These are phyloP conservation scores for Candida hispaniensis DNA, from an alignment of 805 yeast genomes.

Conservation along the genomic window DNA sequence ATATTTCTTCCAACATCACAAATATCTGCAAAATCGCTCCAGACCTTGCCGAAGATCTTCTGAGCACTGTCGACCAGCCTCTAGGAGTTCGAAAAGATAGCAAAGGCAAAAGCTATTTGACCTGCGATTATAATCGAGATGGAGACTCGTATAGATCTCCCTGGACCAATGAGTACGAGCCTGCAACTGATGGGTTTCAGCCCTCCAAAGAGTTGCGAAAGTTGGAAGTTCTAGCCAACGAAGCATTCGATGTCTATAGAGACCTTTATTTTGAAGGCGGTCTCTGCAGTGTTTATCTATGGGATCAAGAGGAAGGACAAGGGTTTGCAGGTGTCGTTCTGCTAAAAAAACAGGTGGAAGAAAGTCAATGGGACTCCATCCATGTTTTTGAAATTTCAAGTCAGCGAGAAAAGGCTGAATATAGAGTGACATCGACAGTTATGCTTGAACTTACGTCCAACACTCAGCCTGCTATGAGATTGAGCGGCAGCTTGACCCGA, in stretches of 20 bases:
- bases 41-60: constrained; percentile 73
- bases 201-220: constrained; percentile 60
- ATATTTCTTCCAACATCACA: constrained; percentile 39
- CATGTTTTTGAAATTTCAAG: constrained; percentile 74
- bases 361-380: constrained; percentile 81
- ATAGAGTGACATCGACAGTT: constrained; percentile 78
- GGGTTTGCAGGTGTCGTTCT: constrained; percentile 82
- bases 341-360: constrained; percentile 47
- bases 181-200: constrained; percentile 54
- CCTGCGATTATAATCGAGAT: constrained; percentile 93
- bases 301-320: constrained; percentile 53
- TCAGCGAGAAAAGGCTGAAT: constrained; percentile 35
- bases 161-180: constrained; percentile 66
- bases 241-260: constrained; percentile 83
- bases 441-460: constrained; percentile 55
- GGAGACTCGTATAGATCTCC: constrained; percentile 90
- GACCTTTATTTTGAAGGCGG: constrained; percentile 96
- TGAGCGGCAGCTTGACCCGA: constrained; percentile 79
- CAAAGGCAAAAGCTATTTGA: constrained; percentile 54
- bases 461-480: constrained; percentile 35
- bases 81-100: constrained; percentile 38
- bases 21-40: constrained; percentile 44
- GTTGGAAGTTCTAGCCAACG: constrained; percentile 73
- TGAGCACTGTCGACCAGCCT: constrained; percentile 83
- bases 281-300: constrained; percentile 72